phyloP scores from a whole-genome alignment of 768 basidiomycete genomes.

The Austroboletus eburneus region DNA sequence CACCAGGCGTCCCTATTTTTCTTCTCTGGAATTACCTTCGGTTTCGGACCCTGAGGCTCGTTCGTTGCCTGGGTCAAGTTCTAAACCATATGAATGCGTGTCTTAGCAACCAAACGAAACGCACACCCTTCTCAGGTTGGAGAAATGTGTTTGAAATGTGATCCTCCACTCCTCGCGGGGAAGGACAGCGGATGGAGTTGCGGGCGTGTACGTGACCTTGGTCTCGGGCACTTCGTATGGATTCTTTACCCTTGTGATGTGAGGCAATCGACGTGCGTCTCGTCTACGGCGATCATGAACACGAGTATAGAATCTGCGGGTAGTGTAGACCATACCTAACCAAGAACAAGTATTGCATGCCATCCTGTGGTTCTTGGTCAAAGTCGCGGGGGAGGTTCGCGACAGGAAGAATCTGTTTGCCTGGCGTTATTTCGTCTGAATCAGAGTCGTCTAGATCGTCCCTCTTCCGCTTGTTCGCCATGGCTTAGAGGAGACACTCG shows the following conservation, averaged over 20 bases:
- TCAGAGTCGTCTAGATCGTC: conserved; percentile 48
- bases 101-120: not conserved
- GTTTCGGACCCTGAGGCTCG: conserved; percentile 7
- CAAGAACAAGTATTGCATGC: conserved; percentile 75
- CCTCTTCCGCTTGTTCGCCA: conserved; percentile 52
- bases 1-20: conserved; percentile 78
- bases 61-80: conserved; percentile 62
- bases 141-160: conserved; percentile 54
- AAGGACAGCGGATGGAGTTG: conserved; percentile 32
- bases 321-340: conserved; percentile 52
- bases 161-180: conserved; percentile 68
- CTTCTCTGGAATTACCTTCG: conserved; percentile 58
- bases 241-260: conserved; percentile 59
- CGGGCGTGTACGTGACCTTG: conserved; percentile 15
- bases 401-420: conserved; percentile 76
- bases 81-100: conserved; percentile 35
- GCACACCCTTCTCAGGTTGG: conserved; percentile 56
- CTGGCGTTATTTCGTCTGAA: conserved; percentile 57
- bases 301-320: not conserved
- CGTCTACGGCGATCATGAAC: conserved; percentile 45
- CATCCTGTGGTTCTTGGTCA: conserved; percentile 61
- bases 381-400: conserved; percentile 72
- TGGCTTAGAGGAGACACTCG: no score
- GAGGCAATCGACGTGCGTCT: conserved; percentile 63
- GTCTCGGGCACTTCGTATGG: conserved; percentile 52